A percentile compares a stretch with the other conserved stretches of the same genome.
Evolutionary conservation across 495 filamentous ascomycete species (phyloP).

Genomic region (Astrothelium subdiscretum): DNA sequence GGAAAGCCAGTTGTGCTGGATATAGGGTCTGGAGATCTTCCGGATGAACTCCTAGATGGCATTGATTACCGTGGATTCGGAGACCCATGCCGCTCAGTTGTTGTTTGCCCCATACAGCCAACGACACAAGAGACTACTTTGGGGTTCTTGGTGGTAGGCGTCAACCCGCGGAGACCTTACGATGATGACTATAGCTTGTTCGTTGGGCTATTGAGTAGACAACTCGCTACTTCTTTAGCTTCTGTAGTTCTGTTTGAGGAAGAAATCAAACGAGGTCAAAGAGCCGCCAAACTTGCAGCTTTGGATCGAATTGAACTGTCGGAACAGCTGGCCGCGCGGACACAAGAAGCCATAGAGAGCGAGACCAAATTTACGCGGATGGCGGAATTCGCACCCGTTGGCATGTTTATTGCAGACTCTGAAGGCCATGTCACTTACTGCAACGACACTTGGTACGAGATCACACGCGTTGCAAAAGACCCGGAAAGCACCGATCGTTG

Average conservation of each 20-base stretch:
- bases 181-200: constrained; percentile 62
- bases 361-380: constrained; percentile 64
- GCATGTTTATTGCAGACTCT: constrained; percentile 59
- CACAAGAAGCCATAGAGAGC: constrained; percentile 55
- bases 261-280: constrained; percentile 55
- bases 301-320: constrained; percentile 55
- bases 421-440: constrained; percentile 52
- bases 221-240: constrained; percentile 58
- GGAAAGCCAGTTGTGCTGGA: constrained; percentile 47
- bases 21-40: constrained; percentile 45
- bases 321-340: constrained; percentile 51
- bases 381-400: constrained; percentile 62
- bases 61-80: constrained; percentile 53
- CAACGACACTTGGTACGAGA: constrained; percentile 64
- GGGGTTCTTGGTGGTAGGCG: constrained; percentile 57
- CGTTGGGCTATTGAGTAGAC: constrained; percentile 54
- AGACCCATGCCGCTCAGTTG: constrained; percentile 50
- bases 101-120: constrained; percentile 59
- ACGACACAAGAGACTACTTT: constrained; percentile 51
- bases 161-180: constrained; percentile 57
- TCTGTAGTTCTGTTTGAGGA: constrained; percentile 64
- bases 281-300: constrained; percentile 52
- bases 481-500: constrained; percentile 40
- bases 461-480: constrained; percentile 44
- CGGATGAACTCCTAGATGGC: constrained; percentile 44